Evolutionary conservation across 164 flowering plant species (phyloP).

Genomic region (Nymphaea thermarum): DNA sequence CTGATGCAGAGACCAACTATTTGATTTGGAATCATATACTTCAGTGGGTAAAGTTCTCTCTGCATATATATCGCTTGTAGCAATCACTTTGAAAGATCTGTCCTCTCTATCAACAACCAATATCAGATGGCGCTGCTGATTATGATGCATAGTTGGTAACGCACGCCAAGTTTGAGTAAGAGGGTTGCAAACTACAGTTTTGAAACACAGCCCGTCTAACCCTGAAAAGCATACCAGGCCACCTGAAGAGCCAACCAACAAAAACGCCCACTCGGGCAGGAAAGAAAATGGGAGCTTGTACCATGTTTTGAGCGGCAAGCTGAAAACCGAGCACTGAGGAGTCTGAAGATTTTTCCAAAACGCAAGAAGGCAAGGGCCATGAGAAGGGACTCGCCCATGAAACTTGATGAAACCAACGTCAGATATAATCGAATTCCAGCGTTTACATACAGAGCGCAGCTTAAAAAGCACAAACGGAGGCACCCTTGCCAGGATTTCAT

Average conservation of each 20-base stretch:
- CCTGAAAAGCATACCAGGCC: slow-evolving; percentile 93
- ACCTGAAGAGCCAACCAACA: slow-evolving; percentile 91
- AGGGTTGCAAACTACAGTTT: slow-evolving; percentile 76
- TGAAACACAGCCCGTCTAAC: slow-evolving; percentile 64
- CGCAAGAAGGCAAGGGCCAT: slow-evolving; percentile 84
- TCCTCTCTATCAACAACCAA: slow-evolving; percentile 73
- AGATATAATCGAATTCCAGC: slow-evolving; percentile 83
- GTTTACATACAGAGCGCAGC: slow-evolving; percentile 73
- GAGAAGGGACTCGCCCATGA: slow-evolving; percentile 76
- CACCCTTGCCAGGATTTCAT: slow-evolving; percentile 79
- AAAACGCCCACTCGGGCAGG: slow-evolving; percentile 79
- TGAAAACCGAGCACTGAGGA: slow-evolving; percentile 75
- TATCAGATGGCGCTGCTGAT: slow-evolving; percentile 83
- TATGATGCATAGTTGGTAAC: slow-evolving; percentile 76
- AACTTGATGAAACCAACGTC: slow-evolving; percentile 71
- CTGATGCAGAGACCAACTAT: slow-evolving; percentile 73
- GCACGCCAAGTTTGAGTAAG: slow-evolving; percentile 79
- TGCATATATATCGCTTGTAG: slow-evolving; percentile 83
- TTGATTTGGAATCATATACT: slow-evolving; percentile 73
- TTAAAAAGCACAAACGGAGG: slow-evolving; percentile 89
- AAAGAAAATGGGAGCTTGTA: slow-evolving; percentile 71
- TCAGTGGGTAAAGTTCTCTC: slow-evolving; percentile 81
- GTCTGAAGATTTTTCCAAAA: slow-evolving; percentile 71
- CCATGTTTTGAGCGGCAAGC: slow-evolving; percentile 85
- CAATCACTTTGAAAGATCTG: slow-evolving; percentile 68